Base-by-base conservation (phyloP, 371 early-diverging fungal species). In the Conidiobolus incongruus region DNA sequence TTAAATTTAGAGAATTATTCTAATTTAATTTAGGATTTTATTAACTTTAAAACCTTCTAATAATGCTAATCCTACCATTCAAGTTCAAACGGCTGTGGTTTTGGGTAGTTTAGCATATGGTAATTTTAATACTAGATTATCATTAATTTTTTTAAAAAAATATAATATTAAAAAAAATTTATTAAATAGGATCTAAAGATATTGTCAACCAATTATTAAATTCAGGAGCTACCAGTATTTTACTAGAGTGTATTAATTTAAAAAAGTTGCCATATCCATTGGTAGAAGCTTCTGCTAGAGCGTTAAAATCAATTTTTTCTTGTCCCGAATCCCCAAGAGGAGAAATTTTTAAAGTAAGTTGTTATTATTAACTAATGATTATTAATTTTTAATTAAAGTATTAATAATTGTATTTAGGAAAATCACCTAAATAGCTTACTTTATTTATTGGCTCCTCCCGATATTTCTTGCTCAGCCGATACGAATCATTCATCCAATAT, bases 51-150 rank as follows among this genome's bases (percentile, higher is more conserved):
- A 53, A 16, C 47, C 56, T 22, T 55, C 52, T 21, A 55, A 55
- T 10, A 47, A 51, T 11, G 59, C 55, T 34, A 52, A 56, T n/a
- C 35, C 70, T 1, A 66, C 68, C 4, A 38, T 66, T 8, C 63
- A 61, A 43, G 70, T 71, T 6, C 73, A 83, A 54, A 68, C 79
- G 4, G 69, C 65, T 21, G 73, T 75, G 31, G 70, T 80, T 28
- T 63, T 83, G 22, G 81, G 83, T n/a, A 78, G 78, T 42, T 70
- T 83, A 50, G 80, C 80, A 20, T 72, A 77, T 56, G 81, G 78
- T 72, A 62, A 44, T 58, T 26, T n/a, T n/a, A n/a, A n/a, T n/a
- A n/a, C n/a, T n/a, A n/a, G n/a, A n/a, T n/a, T n/a, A n/a, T n/a
- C n/a, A n/a, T n/a, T n/a, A n/a, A n/a, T n/a, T n/a, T n/a, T n/a